These are phyloP conservation scores for Pythium aristosporum DNA, from an alignment of 352 stramenopile genomes.

Conservation along the genomic window DNA sequence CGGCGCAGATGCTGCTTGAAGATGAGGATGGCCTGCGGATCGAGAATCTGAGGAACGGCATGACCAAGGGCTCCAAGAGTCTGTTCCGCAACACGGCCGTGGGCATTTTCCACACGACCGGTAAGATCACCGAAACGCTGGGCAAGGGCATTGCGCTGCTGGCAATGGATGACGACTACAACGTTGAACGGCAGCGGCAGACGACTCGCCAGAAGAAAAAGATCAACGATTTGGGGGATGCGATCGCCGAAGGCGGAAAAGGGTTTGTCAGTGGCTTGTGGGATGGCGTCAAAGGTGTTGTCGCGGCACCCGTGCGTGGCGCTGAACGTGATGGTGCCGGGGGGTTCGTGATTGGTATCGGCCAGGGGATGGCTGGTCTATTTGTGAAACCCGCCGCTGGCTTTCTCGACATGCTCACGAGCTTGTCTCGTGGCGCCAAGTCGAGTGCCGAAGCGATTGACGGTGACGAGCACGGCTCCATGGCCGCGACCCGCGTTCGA, in stretches of 20 bases:
- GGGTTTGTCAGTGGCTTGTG: conserved; percentile 76
- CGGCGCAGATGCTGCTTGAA: conserved; percentile 90
- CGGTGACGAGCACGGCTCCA: conserved; percentile 43
- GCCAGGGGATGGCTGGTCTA: conserved; percentile 77
- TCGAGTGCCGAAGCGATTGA: conserved; percentile 80
- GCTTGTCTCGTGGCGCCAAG: conserved; percentile 76
- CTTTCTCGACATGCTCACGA: conserved; percentile 82
- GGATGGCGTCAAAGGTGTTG: conserved; percentile 82
- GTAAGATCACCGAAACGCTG: conserved; percentile 88
- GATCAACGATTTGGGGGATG: conserved; percentile 77
- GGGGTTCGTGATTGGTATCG: conserved; percentile 83
- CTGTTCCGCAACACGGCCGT: conserved; percentile 85
- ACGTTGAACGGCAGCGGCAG: conserved; percentile 72
- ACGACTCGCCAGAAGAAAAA: conserved; percentile 74
- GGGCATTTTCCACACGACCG: conserved; percentile 89
- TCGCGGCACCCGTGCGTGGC: conserved; percentile 72
- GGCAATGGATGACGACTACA: conserved; percentile 89
- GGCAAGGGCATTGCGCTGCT: conserved; percentile 84
- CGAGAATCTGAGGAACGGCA: conserved; percentile 83
- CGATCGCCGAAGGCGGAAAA: conserved; percentile 80
- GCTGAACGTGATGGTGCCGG: conserved; percentile 73
- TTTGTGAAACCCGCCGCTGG: conserved; percentile 84
- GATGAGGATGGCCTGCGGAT: conserved; percentile 85
- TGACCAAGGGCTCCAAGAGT: conserved; percentile 88
- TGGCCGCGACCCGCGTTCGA: conserved; percentile 59